Base-by-base conservation (phyloP, 106 monocot genomes). In the Agapanthus africanus region DNA sequence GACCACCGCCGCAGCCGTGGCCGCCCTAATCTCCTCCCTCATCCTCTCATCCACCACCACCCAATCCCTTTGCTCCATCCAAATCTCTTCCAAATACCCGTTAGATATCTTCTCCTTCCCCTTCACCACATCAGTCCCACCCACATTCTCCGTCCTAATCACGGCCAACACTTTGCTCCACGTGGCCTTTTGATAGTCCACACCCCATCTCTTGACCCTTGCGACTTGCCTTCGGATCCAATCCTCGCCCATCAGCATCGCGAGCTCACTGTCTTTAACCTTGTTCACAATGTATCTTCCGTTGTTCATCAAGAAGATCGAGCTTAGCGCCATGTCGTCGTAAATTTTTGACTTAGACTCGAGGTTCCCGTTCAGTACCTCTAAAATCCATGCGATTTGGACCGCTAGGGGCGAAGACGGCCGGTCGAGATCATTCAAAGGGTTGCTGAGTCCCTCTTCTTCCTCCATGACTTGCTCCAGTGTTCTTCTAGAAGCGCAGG, bases 231-330 rank as follows among this genome's bases (percentile, higher is more conserved):
- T 73, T 37, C 84, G 65, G 13, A 81, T 63, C 94, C 94, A 95
- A 10, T 88, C 88, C 42, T 88, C 91, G 40, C 94, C 94, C 23
- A 95, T 81, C 23, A 95, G 47, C 34, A 47, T 14, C 35, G 68
- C 78, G n/a, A 88, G 50, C 69, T 95, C 91, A 28, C 83, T 79
- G 63, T 82, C 83, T 59, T 66, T 79, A 39, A 78, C 79, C 73
- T 94, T 95, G 76, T 82, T 81, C 32, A 84, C 70, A 39, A 88
- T 91, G 80, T 95, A 95, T 78, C 79, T 63, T 59, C 97, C 88
- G 27, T 93, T 93, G 82, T 90, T 93, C 75, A 90, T 78, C 65
- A 90, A 44, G 69, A 95, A 95, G 27, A 95, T 46, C 69, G 66
- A 75, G 65, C 82, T 71, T 28, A 88, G 68, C 7, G 85, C 66